A percentile compares a stretch with the other conserved stretches of the same genome.
These are phyloP conservation scores for Fusarium proliferatum DNA, from an alignment of 2,329 filamentous ascomycete species.

Conservation along the genomic window DNA sequence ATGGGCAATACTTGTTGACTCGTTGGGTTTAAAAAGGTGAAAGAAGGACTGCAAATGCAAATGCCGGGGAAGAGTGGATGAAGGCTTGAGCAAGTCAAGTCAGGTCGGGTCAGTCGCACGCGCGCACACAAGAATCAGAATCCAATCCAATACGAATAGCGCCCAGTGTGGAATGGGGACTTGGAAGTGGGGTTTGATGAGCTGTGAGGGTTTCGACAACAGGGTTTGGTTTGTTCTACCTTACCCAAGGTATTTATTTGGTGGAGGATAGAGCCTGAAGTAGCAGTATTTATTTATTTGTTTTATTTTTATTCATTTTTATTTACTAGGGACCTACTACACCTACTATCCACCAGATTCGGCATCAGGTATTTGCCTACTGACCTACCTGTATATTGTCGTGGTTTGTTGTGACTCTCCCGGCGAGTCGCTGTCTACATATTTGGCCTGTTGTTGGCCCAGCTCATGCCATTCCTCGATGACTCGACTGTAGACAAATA, in stretches of 20 bases:
- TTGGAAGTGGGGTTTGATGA: constrained; percentile 40
- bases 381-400: not conserved
- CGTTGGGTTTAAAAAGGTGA: constrained; percentile 33
- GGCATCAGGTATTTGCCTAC: not conserved
- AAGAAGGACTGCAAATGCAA: constrained; percentile 37
- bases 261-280: not conserved
- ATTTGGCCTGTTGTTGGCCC: constrained; percentile 15
- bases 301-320: no score
- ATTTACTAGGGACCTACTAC: not conserved
- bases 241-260: not conserved
- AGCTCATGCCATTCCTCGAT: constrained; percentile 2
- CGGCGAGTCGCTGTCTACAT: not conserved
- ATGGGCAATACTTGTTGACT: constrained; percentile 47
- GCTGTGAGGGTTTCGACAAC: constrained; percentile 40
- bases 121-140: constrained; percentile 23
- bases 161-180: constrained; percentile 34
- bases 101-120: constrained; percentile 39
- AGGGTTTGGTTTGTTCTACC: constrained; percentile 23
- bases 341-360: not conserved
- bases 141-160: constrained; percentile 18
- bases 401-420: not conserved
- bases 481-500: not conserved
- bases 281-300: not conserved
- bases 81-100: constrained; percentile 40
- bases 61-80: constrained; percentile 37